Evolutionary conservation across 495 filamentous ascomycete species (phyloP).

Genomic region (Lasiosphaeriaceae sp.): DNA sequence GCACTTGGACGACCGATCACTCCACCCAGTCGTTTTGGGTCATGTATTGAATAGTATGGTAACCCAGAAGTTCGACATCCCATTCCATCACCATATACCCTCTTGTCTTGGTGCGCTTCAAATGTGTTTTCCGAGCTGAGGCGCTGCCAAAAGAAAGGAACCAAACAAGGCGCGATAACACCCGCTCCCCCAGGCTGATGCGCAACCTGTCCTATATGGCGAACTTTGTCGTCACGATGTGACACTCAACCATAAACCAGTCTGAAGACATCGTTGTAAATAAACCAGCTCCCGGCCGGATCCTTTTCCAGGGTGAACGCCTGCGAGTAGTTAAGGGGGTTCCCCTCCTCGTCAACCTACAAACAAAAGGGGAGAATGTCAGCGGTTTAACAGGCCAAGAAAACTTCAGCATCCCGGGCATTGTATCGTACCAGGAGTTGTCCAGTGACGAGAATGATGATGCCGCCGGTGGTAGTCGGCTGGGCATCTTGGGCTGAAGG

Average conservation of each 20-base stretch:
- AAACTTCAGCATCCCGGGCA: background rate
- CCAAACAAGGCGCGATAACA: background rate
- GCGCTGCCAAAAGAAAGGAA: background rate
- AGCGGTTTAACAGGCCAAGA: background rate
- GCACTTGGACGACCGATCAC: background rate
- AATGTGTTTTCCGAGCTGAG: background rate
- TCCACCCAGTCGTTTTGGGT: no score
- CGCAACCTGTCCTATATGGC: background rate
- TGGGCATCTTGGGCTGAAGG: slow-evolving; percentile 71
- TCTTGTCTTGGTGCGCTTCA: no score
- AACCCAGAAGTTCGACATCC: no score
- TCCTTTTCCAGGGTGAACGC: slow-evolving; percentile 76
- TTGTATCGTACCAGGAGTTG: slow-evolving; percentile 62
- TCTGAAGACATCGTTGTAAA: slow-evolving; percentile 91
- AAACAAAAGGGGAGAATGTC: slow-evolving; percentile 1
- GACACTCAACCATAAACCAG: slow-evolving; percentile 44
- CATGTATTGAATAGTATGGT: no score
- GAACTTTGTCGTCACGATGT: background rate
- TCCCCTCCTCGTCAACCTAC: slow-evolving; percentile 76
- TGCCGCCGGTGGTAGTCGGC: slow-evolving; percentile 58
- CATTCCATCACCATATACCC: no score
- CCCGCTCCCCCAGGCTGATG: background rate
- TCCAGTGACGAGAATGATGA: slow-evolving; percentile 83
- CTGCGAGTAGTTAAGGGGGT: slow-evolving; percentile 83
- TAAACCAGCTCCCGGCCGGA: slow-evolving; percentile 65